Evolutionary conservation across 306 rosid species (phyloP).

Genomic region (Quercus variabilis): DNA sequence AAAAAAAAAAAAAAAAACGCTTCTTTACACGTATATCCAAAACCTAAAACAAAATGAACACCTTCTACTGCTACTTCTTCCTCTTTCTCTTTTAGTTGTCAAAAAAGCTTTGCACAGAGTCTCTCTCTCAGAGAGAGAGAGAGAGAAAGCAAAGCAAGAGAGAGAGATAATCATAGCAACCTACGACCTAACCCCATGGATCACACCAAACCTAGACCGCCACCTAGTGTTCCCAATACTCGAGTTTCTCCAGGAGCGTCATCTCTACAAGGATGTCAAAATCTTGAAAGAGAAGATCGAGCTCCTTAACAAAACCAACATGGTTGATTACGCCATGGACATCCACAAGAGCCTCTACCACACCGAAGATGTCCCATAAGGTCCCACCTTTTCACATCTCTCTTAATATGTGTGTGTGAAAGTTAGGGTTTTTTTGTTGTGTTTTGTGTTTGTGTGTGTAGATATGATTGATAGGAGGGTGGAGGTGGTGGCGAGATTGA

Average conservation of each 20-base stretch:
- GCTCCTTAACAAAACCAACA: constrained; percentile 84
- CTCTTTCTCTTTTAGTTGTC: too few relatives aligned
- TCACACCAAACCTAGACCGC: constrained; percentile 75
- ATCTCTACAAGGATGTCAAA: constrained; percentile 60
- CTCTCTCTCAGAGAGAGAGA: too few relatives aligned
- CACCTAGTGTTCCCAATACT: constrained; percentile 84
- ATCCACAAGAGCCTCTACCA: constrained; percentile 85
- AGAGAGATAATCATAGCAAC: constrained; percentile 48
- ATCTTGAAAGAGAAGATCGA: constrained; percentile 87
- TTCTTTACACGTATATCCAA: too few relatives aligned
- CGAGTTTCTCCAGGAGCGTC: constrained; percentile 82
- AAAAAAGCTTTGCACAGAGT: too few relatives aligned
- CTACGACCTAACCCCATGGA: constrained; percentile 81
- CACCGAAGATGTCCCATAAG: constrained; percentile 83
- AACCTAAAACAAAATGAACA: too few relatives aligned
- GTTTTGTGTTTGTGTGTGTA: constrained; percentile 17
- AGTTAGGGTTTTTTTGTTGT: neutral
- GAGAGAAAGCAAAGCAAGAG: neutral
- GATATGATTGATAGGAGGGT: constrained; percentile 49
- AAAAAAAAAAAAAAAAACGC: too few relatives aligned
- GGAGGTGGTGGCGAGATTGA: constrained; percentile 52
- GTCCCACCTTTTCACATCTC: constrained; percentile 3
- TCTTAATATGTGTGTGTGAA: neutral
- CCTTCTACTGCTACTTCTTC: too few relatives aligned
- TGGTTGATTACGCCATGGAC: constrained; percentile 98